Base-by-base conservation (phyloP, 805 yeast genomes). In the Kodamaea nitidulidarum region DNA sequence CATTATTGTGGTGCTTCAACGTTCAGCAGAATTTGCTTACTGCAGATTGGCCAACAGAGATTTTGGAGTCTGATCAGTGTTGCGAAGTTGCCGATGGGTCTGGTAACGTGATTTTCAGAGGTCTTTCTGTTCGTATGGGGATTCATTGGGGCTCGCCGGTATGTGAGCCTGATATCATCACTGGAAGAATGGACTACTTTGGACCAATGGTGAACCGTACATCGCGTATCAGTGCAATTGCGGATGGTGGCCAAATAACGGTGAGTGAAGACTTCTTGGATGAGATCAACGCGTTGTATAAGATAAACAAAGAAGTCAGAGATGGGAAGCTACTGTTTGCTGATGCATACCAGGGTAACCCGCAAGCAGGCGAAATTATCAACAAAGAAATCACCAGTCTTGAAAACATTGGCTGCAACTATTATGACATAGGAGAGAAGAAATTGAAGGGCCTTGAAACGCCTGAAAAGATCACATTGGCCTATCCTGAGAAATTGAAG, bases 181-280 rank as follows among this genome's bases (percentile, higher is more conserved):
- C 98, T 0, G 79, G 88, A 49, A 80, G 99, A 67, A 93, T 93
- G 98, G 99, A 93, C 64, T 93, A 93, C 61, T 84, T 93, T 52
- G 99, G 99, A 0, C 98, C 99, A 0, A 90, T 93, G 88, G 99
- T 93, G 22, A 93, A 93, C 54, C 74, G 96, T 37, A 87, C 99
- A 1, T 82, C 98, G 1, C 75, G 99, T 52, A 91, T 93, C 17
- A 82, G 90, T 55, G 85, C 95, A 6, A 84, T 87, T 36, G 99
- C 98, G 0, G 96, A 88, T 60, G 99, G 99, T 43, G 99, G 99
- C n/a, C 96, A 91, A 60, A 86, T 91, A 20, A 80, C 95, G 0
- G 73, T 90, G 41, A 84, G 95, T 52, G 73, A 80, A 6, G 97
- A 91, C 59, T 86, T 88, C 53, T 67, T 84, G 49, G 73, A 74